Evolutionary conservation across 495 filamentous ascomycete genomes (phyloP).

Genomic region (Aspergillus avenaceus): DNA sequence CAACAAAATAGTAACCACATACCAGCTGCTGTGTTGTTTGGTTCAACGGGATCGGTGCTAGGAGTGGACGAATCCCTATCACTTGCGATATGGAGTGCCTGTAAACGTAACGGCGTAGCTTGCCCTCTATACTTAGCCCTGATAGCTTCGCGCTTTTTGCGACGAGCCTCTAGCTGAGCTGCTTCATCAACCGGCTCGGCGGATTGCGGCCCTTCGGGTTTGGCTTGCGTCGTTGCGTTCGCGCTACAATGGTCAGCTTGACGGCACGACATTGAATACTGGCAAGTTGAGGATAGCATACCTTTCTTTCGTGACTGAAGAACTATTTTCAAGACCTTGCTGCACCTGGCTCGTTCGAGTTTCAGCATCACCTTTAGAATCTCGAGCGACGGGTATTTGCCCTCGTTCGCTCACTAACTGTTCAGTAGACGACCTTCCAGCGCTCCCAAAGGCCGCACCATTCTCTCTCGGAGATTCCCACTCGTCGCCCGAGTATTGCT

Average conservation of each 20-base stretch:
- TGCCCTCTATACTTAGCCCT: constrained; percentile 75
- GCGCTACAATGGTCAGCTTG: constrained; percentile 2
- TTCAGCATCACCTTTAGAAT: constrained; percentile 63
- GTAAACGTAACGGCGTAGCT: constrained; percentile 69
- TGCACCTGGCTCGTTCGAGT: constrained; percentile 57
- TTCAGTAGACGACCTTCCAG: constrained; percentile 43
- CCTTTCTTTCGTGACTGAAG: constrained; percentile 31
- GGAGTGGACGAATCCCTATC: constrained; percentile 54
- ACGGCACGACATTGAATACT: neutral
- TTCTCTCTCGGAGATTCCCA: constrained; percentile 20
- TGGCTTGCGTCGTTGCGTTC: constrained; percentile 10
- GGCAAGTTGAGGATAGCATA: constrained; percentile 21
- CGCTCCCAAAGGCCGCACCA: constrained; percentile 15
- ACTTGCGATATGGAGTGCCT: constrained; percentile 64
- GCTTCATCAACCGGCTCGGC: constrained; percentile 66
- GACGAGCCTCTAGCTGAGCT: constrained; percentile 77
- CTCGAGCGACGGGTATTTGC: constrained; percentile 50
- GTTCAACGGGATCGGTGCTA: constrained; percentile 33
- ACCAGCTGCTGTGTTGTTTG: constrained; percentile 26
- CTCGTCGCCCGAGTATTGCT: constrained; percentile 39
- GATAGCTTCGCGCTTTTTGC: constrained; percentile 82
- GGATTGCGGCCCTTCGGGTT: constrained; percentile 26
- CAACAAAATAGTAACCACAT: constrained; percentile 7
- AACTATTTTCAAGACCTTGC: constrained; percentile 31
- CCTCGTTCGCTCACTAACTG: constrained; percentile 68